Evolutionary conservation across 495 filamentous ascomycete species (phyloP), one percentile per base, ranked within the genome.

Genomic region (Platismatia glauca): DNA sequence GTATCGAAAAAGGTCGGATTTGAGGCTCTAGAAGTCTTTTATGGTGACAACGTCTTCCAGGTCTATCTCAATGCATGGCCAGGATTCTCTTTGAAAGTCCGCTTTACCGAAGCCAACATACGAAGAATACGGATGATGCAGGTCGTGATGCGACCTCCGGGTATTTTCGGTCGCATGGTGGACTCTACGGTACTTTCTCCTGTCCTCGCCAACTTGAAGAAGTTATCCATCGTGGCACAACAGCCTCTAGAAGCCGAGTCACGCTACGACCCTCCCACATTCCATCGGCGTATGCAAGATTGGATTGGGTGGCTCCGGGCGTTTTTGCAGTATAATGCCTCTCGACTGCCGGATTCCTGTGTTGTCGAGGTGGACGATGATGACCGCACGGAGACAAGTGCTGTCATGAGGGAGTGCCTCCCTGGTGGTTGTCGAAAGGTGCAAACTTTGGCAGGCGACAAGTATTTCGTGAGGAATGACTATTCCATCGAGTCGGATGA

Each of bases 311-410:
- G 44, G 44, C 22, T 48, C n/a, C 9, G 18, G 44, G n/a, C 7
- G 3, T 24, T 3, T 24, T 22, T 48, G 9, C n/a, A 48, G 13
- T 22, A 7, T 27, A 27, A 9, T 20, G 22, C 22, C 44, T 27
- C 5, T 48, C 44, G 27, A 8, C n/a, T 48, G 9, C 22, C 44
- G n/a, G 3, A 8, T 6, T 27, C n/a, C 22, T 48, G 44, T 48
- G 13, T 48, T 12, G 44, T 48, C 44, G n/a, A 48, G 44, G 44
- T 48, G 44, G 44, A 48, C n/a, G 44, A 48, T 48, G 44, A 48
- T 11, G 22, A 27, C 11, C 8, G 18, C 11, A 27, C 1, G 9
- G 44, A 48, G 44, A 48, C 22, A 12, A 11, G 44, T 24, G 7
- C 44, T 27, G n/a, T 48, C 5, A 48, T 48, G 44, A 27, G 44